A percentile compares a stretch with the other conserved stretches of the same genome.
Evolutionary conservation across 805 yeast species (phyloP).

Genomic region (Lipomyces lipofer): DNA sequence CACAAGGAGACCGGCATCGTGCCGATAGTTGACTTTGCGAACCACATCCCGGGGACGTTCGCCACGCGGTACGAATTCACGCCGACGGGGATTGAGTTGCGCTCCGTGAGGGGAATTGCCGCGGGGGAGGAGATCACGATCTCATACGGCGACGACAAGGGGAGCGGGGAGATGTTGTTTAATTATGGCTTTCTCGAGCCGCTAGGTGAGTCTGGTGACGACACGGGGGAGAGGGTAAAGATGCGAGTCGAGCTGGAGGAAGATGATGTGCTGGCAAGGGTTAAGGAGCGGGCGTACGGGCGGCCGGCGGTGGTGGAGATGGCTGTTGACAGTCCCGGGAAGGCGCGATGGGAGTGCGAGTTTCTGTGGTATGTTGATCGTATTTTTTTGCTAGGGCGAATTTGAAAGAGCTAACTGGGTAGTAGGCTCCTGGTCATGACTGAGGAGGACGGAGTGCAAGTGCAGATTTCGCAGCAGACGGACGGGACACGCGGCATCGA

Average conservation of each 20-base stretch:
- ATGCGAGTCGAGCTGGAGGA: constrained; percentile 16
- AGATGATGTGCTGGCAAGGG: constrained; percentile 16
- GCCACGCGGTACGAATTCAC: constrained; percentile 45
- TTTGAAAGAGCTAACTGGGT: not conserved
- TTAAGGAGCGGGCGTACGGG: constrained; percentile 21
- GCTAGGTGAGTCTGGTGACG: not conserved
- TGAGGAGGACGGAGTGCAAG: constrained; percentile 20
- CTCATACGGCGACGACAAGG: constrained; percentile 41
- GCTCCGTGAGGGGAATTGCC: not conserved
- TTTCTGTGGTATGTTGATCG: too few species aligned
- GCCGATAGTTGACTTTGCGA: constrained; percentile 56
- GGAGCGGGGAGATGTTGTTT: constrained; percentile 42
- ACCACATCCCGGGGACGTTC: constrained; percentile 41
- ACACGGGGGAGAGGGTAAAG: constrained; percentile 16
- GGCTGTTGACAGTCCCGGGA: constrained; percentile 1
- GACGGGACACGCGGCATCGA: constrained; percentile 16
- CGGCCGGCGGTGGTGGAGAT: constrained; percentile 19
- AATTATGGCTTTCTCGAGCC: constrained; percentile 42
- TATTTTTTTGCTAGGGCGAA: not conserved
- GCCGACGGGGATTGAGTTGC: constrained; percentile 36
- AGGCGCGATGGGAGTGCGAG: constrained; percentile 26
- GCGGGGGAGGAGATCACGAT: constrained; percentile 38
- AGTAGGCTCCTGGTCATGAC: constrained; percentile 17
- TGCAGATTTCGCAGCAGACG: constrained; percentile 9
- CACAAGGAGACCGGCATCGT: constrained; percentile 47